phyloP scores from a whole-genome alignment of 768 basidiomycete species.

The Neoboletus brunneissimus region DNA sequence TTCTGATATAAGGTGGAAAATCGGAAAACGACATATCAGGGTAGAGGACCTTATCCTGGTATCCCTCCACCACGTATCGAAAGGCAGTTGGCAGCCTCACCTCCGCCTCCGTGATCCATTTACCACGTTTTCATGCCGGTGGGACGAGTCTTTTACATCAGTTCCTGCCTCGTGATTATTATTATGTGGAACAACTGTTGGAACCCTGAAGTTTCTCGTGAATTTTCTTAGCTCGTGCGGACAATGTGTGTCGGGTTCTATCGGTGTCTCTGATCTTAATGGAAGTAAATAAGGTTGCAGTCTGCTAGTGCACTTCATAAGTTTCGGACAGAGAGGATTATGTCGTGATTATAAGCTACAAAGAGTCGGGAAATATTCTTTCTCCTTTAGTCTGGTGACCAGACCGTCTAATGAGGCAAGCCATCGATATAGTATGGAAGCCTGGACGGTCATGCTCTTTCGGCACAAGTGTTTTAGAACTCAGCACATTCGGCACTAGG shows the following conservation, averaged over 20 bases:
- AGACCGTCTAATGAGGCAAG: too few relatives aligned
- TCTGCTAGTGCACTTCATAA: too few relatives aligned
- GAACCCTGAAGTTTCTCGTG: not conserved
- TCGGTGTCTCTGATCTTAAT: not conserved
- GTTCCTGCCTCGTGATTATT: not conserved
- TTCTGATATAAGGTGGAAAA: conserved; percentile 56
- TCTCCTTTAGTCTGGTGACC: too few relatives aligned
- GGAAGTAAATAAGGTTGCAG: not conserved
- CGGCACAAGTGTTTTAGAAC: too few relatives aligned
- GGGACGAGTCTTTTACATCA: conserved; percentile 1
- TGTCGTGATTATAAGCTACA: not conserved
- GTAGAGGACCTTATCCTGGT: conserved; percentile 71
- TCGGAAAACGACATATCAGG: conserved; percentile 55
- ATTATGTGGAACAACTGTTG: not conserved
- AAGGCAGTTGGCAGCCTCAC: conserved; percentile 82
- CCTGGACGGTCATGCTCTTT: too few relatives aligned
- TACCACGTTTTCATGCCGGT: not conserved
- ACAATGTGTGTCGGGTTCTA: not conserved
- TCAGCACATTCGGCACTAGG: too few relatives aligned
- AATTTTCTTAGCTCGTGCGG: not conserved
- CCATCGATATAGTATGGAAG: too few relatives aligned
- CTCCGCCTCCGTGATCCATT: conserved; percentile 44
- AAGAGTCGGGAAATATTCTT: not conserved
- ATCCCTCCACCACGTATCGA: conserved; percentile 78
- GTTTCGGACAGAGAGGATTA: not conserved